These are phyloP conservation scores for Leccinum fibrillosum DNA, from an alignment of 768 basidiomycete species.

Conservation along the genomic window DNA sequence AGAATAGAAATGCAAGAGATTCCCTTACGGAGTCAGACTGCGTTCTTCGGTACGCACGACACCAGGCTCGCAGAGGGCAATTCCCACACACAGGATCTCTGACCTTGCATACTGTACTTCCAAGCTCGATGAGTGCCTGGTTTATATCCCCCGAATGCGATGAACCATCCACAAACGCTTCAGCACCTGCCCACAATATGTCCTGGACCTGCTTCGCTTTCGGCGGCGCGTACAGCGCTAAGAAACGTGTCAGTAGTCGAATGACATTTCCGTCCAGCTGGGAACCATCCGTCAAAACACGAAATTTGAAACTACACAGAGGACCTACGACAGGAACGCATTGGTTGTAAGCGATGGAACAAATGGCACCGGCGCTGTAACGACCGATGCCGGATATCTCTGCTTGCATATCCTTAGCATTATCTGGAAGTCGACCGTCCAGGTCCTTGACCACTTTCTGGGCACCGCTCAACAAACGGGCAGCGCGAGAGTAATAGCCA, in stretches of 20 bases:
- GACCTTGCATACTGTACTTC: conserved; percentile 89
- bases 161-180: conserved; percentile 55
- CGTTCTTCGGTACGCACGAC: conserved; percentile 52
- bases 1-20: background rate
- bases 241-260: conserved; percentile 75
- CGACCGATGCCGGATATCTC: conserved; percentile 85
- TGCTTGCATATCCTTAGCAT: conserved; percentile 76
- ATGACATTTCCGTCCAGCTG: conserved; percentile 92
- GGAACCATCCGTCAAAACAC: background rate
- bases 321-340: conserved; percentile 78
- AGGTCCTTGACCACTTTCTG: conserved; percentile 69
- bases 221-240: conserved; percentile 79
- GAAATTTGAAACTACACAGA: background rate
- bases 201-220: conserved; percentile 78
- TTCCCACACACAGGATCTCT: conserved; percentile 68
- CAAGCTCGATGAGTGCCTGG: conserved; percentile 92
- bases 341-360: conserved; percentile 86
- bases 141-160: conserved; percentile 79
- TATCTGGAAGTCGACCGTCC: conserved; percentile 71
- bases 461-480: conserved; percentile 79
- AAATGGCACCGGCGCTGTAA: conserved; percentile 83
- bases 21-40: conserved; percentile 13
- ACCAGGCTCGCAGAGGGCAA: conserved; percentile 72
- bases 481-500: conserved; percentile 86
- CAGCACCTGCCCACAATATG: conserved; percentile 79